phyloP scores from a whole-genome alignment of 768 basidiomycete species.

The Tricholoma hemisulphureum region DNA sequence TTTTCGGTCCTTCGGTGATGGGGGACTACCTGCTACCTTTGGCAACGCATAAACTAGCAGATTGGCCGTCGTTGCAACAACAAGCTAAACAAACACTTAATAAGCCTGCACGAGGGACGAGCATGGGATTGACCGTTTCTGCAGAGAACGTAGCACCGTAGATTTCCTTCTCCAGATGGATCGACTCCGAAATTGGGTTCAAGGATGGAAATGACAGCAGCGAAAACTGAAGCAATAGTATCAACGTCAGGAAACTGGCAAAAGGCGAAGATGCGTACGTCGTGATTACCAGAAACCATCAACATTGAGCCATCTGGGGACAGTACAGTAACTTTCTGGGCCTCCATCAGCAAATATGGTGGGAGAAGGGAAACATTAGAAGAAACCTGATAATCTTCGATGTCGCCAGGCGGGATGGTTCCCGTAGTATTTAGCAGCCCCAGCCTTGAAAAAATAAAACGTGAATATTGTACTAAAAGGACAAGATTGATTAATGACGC shows the following conservation, averaged over 20 bases:
- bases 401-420: slow-evolving; percentile 59
- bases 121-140: slow-evolving; percentile 46
- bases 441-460: slow-evolving; percentile 45
- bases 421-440: slow-evolving; percentile 47
- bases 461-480: neutral
- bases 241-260: slow-evolving; percentile 8
- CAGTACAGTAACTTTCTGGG: slow-evolving; percentile 86
- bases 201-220: slow-evolving; percentile 67
- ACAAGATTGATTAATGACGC: slow-evolving; percentile 18
- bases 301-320: slow-evolving; percentile 67
- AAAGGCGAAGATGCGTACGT: slow-evolving; percentile 44
- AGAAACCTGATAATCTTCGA: slow-evolving; percentile 83
- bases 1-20: slow-evolving; percentile 39
- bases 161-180: slow-evolving; percentile 73
- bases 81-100: slow-evolving; percentile 44
- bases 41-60: slow-evolving; percentile 65
- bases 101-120: neutral
- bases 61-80: slow-evolving; percentile 63
- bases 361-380: neutral
- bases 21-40: slow-evolving; percentile 9
- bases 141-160: slow-evolving; percentile 82
- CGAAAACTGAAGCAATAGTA: slow-evolving; percentile 44
- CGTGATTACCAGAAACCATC: slow-evolving; percentile 70
- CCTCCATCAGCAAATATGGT: slow-evolving; percentile 10
- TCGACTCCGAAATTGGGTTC: slow-evolving; percentile 42